Evolutionary conservation across 441 rosid genomes (phyloP).

Genomic region (Gossypium schwendimanii): DNA sequence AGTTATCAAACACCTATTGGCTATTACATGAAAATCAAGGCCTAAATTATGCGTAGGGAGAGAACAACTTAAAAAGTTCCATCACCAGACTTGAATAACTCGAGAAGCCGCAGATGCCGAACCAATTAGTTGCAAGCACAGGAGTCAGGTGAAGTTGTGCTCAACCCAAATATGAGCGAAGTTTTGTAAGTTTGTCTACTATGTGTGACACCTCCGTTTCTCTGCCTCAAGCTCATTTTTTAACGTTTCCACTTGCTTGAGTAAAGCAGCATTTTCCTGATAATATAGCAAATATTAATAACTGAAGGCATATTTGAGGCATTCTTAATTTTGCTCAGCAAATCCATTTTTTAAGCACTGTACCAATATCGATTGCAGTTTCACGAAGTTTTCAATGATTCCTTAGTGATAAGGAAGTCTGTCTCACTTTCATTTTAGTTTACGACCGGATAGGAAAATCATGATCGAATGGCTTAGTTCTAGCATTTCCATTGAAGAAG

Average conservation of each 20-base stretch:
- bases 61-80: background rate
- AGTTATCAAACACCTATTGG: background rate
- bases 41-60: background rate
- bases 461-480: background rate
- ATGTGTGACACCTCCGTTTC: constrained; percentile 41
- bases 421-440: background rate
- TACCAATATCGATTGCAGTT: background rate
- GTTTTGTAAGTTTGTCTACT: background rate
- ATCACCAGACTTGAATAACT: background rate
- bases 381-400: background rate
- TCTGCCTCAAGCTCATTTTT: constrained; percentile 46
- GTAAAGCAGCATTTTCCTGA: constrained; percentile 68
- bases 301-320: background rate
- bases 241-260: constrained; percentile 41
- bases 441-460: background rate
- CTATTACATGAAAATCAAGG: background rate
- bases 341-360: background rate
- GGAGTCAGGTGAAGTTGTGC: background rate
- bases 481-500: background rate
- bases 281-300: constrained; percentile 8
- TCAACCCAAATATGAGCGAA: background rate
- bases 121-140: background rate
- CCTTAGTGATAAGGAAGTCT: background rate
- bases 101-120: background rate
- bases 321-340: background rate